Evolutionary conservation across 2,329 filamentous ascomycete species (phyloP).

Genomic region (Neofusicoccum sp.): DNA sequence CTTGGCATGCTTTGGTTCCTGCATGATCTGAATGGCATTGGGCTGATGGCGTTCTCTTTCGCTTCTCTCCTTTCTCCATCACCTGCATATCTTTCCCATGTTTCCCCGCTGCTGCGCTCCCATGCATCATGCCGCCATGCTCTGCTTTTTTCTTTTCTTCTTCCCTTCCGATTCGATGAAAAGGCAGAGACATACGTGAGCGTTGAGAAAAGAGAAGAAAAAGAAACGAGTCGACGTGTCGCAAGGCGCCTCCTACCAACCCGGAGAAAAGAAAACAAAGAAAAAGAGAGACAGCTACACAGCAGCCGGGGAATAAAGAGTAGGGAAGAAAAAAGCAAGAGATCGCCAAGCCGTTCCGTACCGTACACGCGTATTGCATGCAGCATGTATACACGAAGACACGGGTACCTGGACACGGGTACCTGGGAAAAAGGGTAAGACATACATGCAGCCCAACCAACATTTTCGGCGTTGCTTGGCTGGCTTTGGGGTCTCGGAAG

Average conservation of each 20-base stretch:
- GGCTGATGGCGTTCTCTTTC: no score
- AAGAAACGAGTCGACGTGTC: background rate
- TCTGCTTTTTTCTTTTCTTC: background rate
- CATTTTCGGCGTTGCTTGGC: no score
- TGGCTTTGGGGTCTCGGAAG: background rate
- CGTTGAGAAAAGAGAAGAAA: background rate
- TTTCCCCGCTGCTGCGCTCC: background rate
- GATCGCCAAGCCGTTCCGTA: no score
- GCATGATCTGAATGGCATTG: no score
- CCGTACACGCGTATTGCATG: no score
- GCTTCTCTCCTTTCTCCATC: no score
- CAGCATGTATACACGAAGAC: background rate
- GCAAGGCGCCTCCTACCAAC: background rate
- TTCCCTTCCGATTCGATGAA: background rate
- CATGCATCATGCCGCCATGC: background rate
- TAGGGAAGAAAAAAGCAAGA: background rate
- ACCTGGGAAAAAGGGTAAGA: no score
- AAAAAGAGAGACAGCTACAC: background rate
- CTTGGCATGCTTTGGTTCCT: no score
- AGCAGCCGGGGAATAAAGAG: background rate
- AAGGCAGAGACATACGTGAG: background rate
- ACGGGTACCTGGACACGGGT: no score
- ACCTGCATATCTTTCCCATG: background rate
- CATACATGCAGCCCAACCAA: no score
- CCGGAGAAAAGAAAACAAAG: background rate